These are phyloP conservation scores for Volvox africanus DNA, from an alignment of 139 green algal species.

Conservation along the genomic window DNA sequence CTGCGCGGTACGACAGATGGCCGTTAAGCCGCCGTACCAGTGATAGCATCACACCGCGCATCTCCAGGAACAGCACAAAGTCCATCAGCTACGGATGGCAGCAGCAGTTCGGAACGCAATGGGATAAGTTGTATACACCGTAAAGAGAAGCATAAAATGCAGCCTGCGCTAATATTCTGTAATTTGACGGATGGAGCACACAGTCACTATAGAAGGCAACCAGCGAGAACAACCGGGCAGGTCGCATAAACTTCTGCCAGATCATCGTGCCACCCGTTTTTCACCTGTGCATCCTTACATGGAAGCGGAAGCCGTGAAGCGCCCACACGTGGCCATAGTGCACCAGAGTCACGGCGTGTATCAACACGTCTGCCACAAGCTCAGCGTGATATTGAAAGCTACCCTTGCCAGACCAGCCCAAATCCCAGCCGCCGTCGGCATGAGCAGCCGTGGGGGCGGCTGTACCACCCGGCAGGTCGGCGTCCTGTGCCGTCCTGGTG, in stretches of 20 bases:
- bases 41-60: conserved; percentile 51
- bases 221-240: neutral
- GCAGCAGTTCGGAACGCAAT: too few relatives aligned
- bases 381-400: conserved; percentile 49
- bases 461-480: neutral
- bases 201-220: neutral
- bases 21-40: conserved; percentile 42
- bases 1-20: conserved; percentile 56
- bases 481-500: neutral
- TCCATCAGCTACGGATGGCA: conserved; percentile 52
- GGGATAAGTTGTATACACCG: too few relatives aligned
- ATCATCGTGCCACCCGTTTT: neutral
- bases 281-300: conserved; percentile 19
- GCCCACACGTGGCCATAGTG: conserved; percentile 68
- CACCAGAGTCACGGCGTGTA: conserved; percentile 58
- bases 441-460: neutral
- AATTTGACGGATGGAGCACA: neutral
- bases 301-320: conserved; percentile 61
- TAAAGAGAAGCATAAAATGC: neutral
- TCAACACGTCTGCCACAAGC: conserved; percentile 56
- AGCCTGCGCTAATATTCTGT: neutral
- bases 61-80: conserved; percentile 70
- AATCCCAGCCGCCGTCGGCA: conserved; percentile 22
- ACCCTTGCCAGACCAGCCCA: conserved; percentile 16
- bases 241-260: neutral